Evolutionary conservation across 768 basidiomycete species (phyloP).

Genomic region (Mrakia gelida): DNA sequence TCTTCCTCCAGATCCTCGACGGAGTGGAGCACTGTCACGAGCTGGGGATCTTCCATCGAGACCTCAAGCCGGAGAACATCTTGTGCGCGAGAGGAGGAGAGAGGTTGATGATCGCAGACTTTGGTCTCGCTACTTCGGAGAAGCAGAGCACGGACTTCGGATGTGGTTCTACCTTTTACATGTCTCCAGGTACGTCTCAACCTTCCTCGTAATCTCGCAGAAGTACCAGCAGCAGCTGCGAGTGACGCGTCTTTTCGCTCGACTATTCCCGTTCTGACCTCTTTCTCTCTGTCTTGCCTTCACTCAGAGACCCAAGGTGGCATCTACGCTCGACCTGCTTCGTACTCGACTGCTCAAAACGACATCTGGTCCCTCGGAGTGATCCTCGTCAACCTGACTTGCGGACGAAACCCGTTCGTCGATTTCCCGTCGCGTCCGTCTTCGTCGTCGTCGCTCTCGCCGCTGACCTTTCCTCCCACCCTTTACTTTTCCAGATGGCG

Average conservation of each 20-base stretch:
- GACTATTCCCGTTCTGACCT: background rate
- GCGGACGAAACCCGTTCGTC: background rate
- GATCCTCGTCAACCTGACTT: background rate
- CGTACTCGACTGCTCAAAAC: slow-evolving; percentile 73
- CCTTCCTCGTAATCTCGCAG: too few species aligned
- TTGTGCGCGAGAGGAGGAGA: slow-evolving; percentile 17
- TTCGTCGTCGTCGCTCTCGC: background rate
- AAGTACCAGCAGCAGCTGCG: background rate
- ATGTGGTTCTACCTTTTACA: slow-evolving; percentile 55
- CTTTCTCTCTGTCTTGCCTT: background rate
- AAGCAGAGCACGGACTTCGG: slow-evolving; percentile 41
- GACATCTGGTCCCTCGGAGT: slow-evolving; percentile 94
- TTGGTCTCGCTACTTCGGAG: slow-evolving; percentile 45
- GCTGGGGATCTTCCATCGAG: slow-evolving; percentile 89
- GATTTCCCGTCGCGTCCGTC: background rate
- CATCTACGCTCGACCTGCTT: slow-evolving; percentile 43
- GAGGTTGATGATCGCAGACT: slow-evolving; percentile 42
- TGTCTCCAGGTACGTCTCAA: slow-evolving; percentile 59
- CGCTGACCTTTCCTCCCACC: background rate
- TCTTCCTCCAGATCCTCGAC: slow-evolving; percentile 90
- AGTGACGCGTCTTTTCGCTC: background rate
- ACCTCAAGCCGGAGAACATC: slow-evolving; percentile 86
- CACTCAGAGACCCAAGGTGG: slow-evolving; percentile 55
- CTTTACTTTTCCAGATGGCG: slow-evolving; percentile 56
- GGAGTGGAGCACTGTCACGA: slow-evolving; percentile 89